phyloP scores from a whole-genome alignment of 108 stramenopile species.

The Stephanodiscus triporus region DNA sequence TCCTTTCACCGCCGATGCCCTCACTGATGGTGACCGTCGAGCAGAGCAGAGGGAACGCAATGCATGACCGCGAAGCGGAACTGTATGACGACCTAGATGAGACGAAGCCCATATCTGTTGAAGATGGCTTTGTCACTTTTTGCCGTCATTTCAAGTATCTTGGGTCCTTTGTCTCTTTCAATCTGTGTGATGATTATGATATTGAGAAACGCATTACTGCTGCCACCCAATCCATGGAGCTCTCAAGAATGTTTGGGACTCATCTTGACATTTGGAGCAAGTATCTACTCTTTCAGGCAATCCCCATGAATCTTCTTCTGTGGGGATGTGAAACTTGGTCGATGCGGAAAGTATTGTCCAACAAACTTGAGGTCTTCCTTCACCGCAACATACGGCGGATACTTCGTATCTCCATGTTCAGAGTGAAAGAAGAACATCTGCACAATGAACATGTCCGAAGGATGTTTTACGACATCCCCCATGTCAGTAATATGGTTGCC shows the following conservation, averaged over 20 bases:
- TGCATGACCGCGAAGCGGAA: no score
- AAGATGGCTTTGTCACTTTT: no score
- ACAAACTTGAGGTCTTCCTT: constrained; percentile 9
- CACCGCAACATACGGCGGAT: constrained; percentile 4
- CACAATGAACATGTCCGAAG: constrained; percentile 6
- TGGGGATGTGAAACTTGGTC: constrained; percentile 10
- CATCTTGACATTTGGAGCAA: not conserved
- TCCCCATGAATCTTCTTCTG: constrained; percentile 1
- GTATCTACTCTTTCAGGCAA: constrained; percentile 2
- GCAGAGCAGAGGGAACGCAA: no score
- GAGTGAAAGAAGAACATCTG: constrained; percentile 6
- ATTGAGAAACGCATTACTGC: not conserved
- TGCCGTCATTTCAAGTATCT: not conserved
- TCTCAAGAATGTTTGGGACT: not conserved
- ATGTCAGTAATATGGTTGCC: not conserved
- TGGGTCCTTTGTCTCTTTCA: not conserved
- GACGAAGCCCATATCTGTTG: no score
- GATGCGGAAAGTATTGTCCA: not conserved
- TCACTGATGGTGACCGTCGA: no score
- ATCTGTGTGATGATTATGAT: not conserved
- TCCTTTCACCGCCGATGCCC: no score
- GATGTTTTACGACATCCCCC: constrained; percentile 9
- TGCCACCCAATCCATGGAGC: not conserved
- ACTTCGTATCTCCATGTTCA: not conserved
- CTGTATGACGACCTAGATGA: no score